These are phyloP conservation scores for Raphanus hybrid DNA, from an alignment of 441 rosid species.

Conservation along the genomic window DNA sequence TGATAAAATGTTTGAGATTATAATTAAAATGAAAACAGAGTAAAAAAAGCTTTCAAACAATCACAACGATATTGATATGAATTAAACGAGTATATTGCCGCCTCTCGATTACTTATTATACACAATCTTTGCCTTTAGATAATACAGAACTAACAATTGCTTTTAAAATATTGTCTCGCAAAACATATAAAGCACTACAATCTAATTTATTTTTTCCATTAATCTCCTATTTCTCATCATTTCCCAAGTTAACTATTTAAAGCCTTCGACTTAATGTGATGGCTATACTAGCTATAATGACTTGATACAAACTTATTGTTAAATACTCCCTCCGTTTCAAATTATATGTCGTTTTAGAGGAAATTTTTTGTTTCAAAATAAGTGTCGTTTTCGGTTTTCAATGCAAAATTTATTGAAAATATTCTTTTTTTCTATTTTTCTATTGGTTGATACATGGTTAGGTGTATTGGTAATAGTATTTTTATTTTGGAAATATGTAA, in stretches of 20 bases:
- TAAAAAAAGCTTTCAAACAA: background rate
- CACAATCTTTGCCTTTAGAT: background rate
- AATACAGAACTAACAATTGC: background rate
- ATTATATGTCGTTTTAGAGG: too few relatives aligned
- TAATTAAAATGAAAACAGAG: too few relatives aligned
- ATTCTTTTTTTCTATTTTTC: too few relatives aligned
- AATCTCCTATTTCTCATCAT: constrained; percentile 7
- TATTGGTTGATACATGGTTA: too few relatives aligned
- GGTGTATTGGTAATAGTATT: too few relatives aligned
- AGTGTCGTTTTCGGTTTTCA: too few relatives aligned
- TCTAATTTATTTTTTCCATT: background rate
- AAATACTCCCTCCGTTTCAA: too few relatives aligned
- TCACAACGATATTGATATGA: background rate
- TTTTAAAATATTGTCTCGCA: background rate
- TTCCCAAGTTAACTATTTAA: constrained; percentile 22
- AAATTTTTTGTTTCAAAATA: too few relatives aligned
- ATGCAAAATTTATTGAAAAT: too few relatives aligned
- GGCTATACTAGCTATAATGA: constrained; percentile 4
- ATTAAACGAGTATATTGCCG: background rate
- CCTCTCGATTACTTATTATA: background rate
- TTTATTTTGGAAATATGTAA: too few relatives aligned
- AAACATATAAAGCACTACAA: background rate
- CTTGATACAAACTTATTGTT: background rate
- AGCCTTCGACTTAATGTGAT: constrained; percentile 7
- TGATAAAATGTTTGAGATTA: background rate